A percentile compares a stretch with the other conserved stretches of the same genome.
These are phyloP conservation scores for Terfezia claveryi DNA, from an alignment of 495 filamentous ascomycete species.

Conservation along the genomic window DNA sequence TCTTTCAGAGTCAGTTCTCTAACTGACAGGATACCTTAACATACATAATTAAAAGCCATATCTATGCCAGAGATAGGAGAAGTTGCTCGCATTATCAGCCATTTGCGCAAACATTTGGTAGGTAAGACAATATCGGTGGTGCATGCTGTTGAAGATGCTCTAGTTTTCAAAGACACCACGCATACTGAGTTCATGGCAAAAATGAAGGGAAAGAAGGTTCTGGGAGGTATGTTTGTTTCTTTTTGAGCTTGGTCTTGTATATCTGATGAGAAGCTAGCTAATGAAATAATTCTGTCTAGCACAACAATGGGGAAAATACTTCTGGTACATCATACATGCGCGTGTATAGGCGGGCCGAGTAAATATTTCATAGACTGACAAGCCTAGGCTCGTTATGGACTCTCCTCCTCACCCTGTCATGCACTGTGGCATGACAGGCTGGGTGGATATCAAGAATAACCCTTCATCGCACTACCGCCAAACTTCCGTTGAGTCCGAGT, in stretches of 20 bases:
- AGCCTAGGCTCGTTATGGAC: constrained; percentile 33
- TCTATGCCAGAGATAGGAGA: constrained; percentile 67
- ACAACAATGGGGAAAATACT: constrained; percentile 84
- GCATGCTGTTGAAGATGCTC: constrained; percentile 49
- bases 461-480: constrained; percentile 58
- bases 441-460: constrained; percentile 64
- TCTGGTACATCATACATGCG: constrained; percentile 33
- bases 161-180: constrained; percentile 69
- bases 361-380: no score
- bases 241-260: background rate
- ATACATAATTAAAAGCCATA: no score
- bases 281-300: constrained; percentile 32
- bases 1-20: no score
- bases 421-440: constrained; percentile 51
- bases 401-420: constrained; percentile 68
- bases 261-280: background rate
- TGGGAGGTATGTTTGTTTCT: background rate
- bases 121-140: constrained; percentile 57
- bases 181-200: constrained; percentile 47
- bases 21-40: no score
- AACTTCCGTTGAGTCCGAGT: constrained; percentile 34
- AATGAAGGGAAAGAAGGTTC: constrained; percentile 47
- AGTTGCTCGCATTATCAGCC: constrained; percentile 71
- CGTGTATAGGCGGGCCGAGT: no score
- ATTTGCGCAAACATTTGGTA: constrained; percentile 55